Base-by-base conservation (phyloP, 805 yeast species). In the Starmerella bombi region DNA sequence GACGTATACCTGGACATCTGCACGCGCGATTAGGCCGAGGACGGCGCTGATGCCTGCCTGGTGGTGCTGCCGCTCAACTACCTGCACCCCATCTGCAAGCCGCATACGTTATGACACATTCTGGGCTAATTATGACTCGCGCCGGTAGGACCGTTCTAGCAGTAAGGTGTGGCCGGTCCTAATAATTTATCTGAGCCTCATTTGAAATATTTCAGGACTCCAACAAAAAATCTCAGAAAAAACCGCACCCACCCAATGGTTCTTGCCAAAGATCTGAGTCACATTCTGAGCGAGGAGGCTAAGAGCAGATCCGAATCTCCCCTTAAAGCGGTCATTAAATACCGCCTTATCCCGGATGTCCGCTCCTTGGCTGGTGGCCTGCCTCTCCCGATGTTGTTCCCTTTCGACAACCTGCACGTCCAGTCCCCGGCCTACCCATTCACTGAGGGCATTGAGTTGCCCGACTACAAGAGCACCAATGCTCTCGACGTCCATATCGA, bases 301-400 rank as follows among this genome's bases (percentile, higher is more conserved):
- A 69, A 69, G 48, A 64, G 78, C 14, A 79, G 97, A 65, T 64
- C 70, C 37, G 74, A 79, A 27, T 84, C 95, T 10, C 78, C 83
- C 12, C 70, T 88, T 62, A 88, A 91, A 64, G 64, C 74, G 30
- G 93, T 93, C 15, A 83, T 88, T 68, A 75, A 75, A 57, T 79
- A 80, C 65, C 79, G 66, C 55, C 65, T 66, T 32, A 70, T 73
- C 48, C 94, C 94, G 25, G 74, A 77, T 39, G 68, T 91, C 56
- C 76, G 84, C 42, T 86, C 85, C 58, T 71, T 88, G 41, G 97
- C 96, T 41, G 98, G 97, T 53, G 98, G 98, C 6, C 71, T 88
- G 52, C 98, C 98, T 12, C 65, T 83, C 59, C 66, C 94, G 20
- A 88, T 80, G 48, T 80, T 82, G 62, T 88, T 88, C 71, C 97